Evolutionary conservation across 139 green algal species (phyloP).

Genomic region (Chlamydomonas sphaeroides): DNA sequence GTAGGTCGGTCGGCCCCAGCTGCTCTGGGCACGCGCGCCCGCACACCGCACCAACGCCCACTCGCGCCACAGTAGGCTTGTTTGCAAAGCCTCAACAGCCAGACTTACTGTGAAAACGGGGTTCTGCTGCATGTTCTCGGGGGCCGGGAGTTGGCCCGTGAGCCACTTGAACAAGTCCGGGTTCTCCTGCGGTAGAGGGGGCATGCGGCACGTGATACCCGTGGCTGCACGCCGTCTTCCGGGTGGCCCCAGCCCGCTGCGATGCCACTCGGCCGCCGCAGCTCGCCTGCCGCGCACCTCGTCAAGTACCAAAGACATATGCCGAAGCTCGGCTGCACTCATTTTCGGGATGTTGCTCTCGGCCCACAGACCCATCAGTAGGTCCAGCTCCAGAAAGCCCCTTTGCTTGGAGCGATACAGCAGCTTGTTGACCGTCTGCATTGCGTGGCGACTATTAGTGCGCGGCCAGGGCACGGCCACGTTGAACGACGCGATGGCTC

Average conservation of each 20-base stretch:
- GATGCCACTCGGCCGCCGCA: too few relatives aligned
- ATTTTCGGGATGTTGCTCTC: constrained; percentile 71
- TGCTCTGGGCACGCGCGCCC: too few relatives aligned
- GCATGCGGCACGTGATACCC: too few relatives aligned
- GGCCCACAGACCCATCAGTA: constrained; percentile 85
- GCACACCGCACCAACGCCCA: too few relatives aligned
- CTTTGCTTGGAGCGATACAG: constrained; percentile 85
- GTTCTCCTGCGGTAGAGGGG: constrained; percentile 70
- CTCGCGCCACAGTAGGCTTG: too few relatives aligned
- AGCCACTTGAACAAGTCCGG: constrained; percentile 90
- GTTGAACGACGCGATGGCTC: not conserved
- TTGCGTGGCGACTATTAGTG: too few relatives aligned
- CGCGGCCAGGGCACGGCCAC: not conserved
- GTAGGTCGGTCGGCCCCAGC: too few relatives aligned
- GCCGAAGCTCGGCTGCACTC: constrained; percentile 46
- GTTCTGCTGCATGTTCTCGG: constrained; percentile 68
- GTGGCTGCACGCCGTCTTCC: too few relatives aligned
- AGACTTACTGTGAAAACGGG: constrained; percentile 55
- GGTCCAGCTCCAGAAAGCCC: constrained; percentile 88
- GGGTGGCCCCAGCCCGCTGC: too few relatives aligned
- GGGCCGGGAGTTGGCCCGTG: constrained; percentile 68
- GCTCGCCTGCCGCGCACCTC: constrained; percentile 44
- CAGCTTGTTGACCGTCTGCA: constrained; percentile 70
- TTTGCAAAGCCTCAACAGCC: too few relatives aligned
- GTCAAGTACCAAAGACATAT: constrained; percentile 70